phyloP scores from a whole-genome alignment of 2,329 filamentous ascomycete species.

The Paraphaeosphaeria sporulosa region DNA sequence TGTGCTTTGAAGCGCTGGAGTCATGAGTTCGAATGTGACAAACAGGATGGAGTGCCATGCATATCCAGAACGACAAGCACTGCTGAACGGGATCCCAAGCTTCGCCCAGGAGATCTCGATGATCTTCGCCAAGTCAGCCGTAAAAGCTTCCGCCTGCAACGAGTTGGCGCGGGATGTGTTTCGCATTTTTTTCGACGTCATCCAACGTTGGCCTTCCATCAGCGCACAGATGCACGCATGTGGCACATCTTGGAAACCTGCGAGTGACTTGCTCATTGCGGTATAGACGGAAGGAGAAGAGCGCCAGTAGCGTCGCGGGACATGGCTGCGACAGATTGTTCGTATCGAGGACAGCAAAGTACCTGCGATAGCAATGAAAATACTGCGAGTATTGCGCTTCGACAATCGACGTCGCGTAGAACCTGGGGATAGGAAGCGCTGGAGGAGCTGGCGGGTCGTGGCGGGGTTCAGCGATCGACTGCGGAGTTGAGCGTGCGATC shows the following conservation, averaged over 20 bases:
- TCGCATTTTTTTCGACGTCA: background rate
- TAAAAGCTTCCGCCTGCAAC: conserved; percentile 19
- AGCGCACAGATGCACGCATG: background rate
- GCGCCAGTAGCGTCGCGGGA: background rate
- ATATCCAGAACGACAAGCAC: conserved; percentile 3
- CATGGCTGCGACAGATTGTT: background rate
- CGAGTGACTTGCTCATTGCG: background rate
- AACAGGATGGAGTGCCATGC: background rate
- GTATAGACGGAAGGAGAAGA: background rate
- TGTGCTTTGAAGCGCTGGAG: background rate
- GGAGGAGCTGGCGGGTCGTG: background rate
- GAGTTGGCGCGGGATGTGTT: background rate
- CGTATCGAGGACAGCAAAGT: background rate
- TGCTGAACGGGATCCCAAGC: conserved; percentile 18
- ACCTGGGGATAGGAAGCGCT: background rate
- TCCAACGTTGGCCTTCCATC: background rate
- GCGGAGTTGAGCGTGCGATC: background rate
- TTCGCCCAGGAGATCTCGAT: conserved; percentile 20
- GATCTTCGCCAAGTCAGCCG: conserved; percentile 21
- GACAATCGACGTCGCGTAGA: background rate
- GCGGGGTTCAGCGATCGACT: background rate
- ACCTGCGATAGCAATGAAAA: background rate
- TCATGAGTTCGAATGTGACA: background rate
- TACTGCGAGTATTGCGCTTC: background rate
- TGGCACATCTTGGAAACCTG: too few species aligned